Conservation (phyloP, 345 rosid species). For the Eucalyptus pauciflora region DNA sequence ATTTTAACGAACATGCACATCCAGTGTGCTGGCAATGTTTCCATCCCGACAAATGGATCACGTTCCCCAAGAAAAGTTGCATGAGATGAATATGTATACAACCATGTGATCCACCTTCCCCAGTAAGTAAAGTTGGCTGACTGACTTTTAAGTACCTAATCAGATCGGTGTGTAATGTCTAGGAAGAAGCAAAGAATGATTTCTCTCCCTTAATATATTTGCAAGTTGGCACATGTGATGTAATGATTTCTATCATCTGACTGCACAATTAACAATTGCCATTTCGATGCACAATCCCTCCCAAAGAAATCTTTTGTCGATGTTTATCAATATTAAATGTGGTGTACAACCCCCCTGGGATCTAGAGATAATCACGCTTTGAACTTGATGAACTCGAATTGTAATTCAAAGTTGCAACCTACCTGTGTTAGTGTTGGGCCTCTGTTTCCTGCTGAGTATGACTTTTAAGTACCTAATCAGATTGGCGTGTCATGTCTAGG, state of each 20-base stretch:
- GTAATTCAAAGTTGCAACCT: background rate
- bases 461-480: background rate
- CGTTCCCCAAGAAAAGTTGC: background rate
- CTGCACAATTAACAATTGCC: background rate
- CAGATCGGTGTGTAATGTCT: background rate
- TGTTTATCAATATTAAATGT: background rate
- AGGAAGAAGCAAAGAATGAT: background rate
- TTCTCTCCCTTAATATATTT: background rate
- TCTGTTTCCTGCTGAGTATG: background rate
- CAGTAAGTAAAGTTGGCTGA: background rate
- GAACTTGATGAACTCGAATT: background rate
- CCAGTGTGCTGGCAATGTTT: background rate
- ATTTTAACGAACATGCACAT: background rate
- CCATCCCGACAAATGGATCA: background rate
- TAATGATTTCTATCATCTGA: background rate
- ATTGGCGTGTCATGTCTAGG: background rate
- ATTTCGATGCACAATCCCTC: background rate
- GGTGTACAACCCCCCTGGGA: background rate
- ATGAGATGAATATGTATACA: background rate
- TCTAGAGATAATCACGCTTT: background rate
- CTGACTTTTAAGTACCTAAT: background rate
- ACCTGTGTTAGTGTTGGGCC: background rate
- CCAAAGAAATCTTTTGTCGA: background rate
- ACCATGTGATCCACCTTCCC: background rate
- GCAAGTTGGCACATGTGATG: background rate